Conservation (phyloP, 2,329 filamentous ascomycete genomes). For the Curvularia hawaiiensis region DNA sequence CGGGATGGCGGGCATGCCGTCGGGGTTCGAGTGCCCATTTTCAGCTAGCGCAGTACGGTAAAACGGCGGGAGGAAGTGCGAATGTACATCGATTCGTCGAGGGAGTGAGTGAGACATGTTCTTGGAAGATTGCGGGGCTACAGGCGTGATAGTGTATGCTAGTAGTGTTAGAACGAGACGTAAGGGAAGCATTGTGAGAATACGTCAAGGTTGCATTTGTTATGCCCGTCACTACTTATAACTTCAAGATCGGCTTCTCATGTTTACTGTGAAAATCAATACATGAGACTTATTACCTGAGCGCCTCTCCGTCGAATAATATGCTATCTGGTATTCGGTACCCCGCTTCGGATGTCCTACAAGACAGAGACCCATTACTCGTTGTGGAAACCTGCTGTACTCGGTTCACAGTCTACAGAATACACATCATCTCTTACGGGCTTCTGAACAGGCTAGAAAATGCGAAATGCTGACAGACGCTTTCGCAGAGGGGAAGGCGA, state of each 20-base stretch:
- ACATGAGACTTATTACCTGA: background rate
- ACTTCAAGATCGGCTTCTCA: too few species aligned
- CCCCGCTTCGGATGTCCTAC: constrained; percentile 4
- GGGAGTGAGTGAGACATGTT: constrained; percentile 32
- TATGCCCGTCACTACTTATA: background rate
- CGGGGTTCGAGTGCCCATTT: constrained; percentile 52
- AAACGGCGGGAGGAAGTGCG: constrained; percentile 53
- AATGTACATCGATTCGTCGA: constrained; percentile 54
- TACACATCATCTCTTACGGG: background rate
- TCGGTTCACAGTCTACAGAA: background rate
- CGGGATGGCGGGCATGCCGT: constrained; percentile 58
- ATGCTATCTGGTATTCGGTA: constrained; percentile 2
- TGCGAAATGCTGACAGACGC: background rate
- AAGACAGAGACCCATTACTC: background rate
- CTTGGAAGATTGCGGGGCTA: background rate
- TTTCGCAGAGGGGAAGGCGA: background rate
- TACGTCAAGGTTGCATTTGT: background rate
- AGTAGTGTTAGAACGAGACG: background rate
- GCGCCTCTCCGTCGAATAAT: background rate
- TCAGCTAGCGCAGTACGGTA: constrained; percentile 50
- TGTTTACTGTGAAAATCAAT: background rate
- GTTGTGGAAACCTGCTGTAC: background rate
- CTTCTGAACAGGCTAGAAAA: background rate
- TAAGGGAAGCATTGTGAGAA: background rate
- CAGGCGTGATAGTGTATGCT: background rate